Conservation (phyloP, 306 rosid species). For the Cicer yamashitae region DNA sequence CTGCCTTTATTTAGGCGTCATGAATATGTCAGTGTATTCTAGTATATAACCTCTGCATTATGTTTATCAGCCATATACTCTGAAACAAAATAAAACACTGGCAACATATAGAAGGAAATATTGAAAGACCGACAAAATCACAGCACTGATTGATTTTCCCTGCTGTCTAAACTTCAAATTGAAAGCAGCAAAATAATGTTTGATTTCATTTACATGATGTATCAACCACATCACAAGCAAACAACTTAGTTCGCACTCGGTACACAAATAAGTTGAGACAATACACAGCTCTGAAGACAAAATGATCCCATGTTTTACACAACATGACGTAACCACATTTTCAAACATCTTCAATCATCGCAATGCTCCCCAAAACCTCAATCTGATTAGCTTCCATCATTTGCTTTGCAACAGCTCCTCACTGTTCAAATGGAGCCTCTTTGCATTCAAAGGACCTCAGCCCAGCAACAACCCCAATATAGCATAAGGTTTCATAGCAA, state of each 20-base stretch:
- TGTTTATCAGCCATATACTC: background rate
- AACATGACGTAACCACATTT: conserved; percentile 33
- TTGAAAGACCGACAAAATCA: background rate
- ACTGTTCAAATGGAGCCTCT: conserved; percentile 21
- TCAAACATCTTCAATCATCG: conserved; percentile 38
- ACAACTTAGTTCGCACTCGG: conserved; percentile 38
- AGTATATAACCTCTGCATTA: background rate
- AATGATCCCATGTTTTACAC: conserved; percentile 44
- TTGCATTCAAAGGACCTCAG: conserved; percentile 35
- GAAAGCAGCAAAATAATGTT: conserved; percentile 12
- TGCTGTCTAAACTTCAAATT: conserved; percentile 24
- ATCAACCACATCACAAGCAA: conserved; percentile 43
- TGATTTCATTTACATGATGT: conserved; percentile 41
- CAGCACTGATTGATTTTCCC: conserved; percentile 19
- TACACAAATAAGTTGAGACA: conserved; percentile 40
- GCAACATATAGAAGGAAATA: background rate
- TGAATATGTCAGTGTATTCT: background rate
- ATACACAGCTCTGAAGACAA: conserved; percentile 43
- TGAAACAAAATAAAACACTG: background rate
- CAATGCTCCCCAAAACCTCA: conserved; percentile 35
- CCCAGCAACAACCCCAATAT: conserved; percentile 38
- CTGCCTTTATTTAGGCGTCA: background rate
- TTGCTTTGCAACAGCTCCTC: conserved; percentile 27
- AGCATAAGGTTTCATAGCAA: conserved; percentile 31
- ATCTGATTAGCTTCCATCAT: conserved; percentile 35